phyloP scores from a whole-genome alignment of 371 early-diverging fungal genomes.

The Blakeslea trispora region DNA sequence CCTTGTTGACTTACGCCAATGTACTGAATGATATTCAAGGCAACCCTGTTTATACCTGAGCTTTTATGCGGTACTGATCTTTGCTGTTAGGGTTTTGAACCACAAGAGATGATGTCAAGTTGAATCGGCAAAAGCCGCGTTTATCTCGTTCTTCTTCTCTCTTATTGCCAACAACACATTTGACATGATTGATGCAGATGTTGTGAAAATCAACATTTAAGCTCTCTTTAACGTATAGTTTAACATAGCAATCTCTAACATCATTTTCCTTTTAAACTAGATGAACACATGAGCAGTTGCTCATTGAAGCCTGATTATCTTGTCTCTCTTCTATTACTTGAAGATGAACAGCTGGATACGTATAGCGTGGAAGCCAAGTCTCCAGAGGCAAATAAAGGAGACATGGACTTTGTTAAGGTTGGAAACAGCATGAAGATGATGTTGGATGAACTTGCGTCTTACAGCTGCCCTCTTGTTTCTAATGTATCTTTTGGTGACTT shows the following conservation, averaged over 20 bases:
- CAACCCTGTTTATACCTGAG: too few species aligned
- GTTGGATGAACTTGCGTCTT: not conserved
- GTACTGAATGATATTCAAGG: not conserved
- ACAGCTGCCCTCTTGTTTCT: not conserved
- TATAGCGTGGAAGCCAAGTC: not conserved
- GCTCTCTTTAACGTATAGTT: too few species aligned
- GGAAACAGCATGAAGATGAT: not conserved
- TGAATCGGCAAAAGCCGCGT: not conserved
- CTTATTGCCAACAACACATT: not conserved
- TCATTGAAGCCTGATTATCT: not conserved
- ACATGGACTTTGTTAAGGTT: not conserved
- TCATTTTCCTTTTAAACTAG: not conserved
- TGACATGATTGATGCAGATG: not conserved
- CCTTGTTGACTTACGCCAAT: not conserved
- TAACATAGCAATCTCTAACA: too few species aligned
- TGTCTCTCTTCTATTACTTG: not conserved
- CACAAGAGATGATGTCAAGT: not conserved
- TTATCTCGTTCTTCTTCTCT: not conserved
- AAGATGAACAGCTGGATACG: not conserved
- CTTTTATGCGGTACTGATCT: too few species aligned
- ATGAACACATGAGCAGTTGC: not conserved
- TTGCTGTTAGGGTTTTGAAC: not conserved
- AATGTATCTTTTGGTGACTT: too few species aligned
- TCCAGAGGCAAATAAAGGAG: not conserved
- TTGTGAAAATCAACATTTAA: not conserved